These are phyloP conservation scores for Tolypocladium ophioglossoides DNA, from an alignment of 2,329 filamentous ascomycete species.

Conservation along the genomic window DNA sequence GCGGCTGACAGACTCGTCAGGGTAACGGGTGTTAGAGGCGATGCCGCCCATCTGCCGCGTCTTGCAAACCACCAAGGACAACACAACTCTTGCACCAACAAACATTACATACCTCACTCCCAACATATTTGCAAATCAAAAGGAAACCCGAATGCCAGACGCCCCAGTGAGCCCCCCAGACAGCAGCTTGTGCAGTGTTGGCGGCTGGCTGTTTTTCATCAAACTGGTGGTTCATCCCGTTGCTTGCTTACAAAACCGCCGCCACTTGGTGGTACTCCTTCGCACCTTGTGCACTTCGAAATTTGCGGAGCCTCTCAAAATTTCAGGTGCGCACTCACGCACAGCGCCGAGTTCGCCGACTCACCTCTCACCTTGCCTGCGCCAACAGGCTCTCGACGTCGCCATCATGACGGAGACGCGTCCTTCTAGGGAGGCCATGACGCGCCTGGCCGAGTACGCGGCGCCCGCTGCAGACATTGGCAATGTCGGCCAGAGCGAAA, in stretches of 20 bases:
- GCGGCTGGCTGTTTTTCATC: background rate
- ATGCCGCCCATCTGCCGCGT: too few relatives aligned
- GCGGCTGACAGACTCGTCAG: too few relatives aligned
- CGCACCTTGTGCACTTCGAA: background rate
- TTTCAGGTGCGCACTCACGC: background rate
- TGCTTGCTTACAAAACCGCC: background rate
- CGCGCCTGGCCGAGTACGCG: slow-evolving; percentile 14
- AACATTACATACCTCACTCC: too few relatives aligned
- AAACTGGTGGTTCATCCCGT: background rate
- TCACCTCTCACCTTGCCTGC: background rate
- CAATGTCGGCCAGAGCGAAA: slow-evolving; percentile 23
- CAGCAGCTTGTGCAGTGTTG: too few relatives aligned
- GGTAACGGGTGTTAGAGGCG: too few relatives aligned
- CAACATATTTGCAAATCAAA: too few relatives aligned
- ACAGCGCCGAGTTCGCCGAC: background rate
- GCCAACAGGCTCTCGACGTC: background rate
- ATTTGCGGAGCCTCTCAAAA: background rate
- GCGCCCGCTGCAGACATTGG: slow-evolving; percentile 7
- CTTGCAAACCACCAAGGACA: too few relatives aligned
- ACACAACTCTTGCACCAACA: too few relatives aligned
- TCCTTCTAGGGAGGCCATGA: slow-evolving; percentile 10
- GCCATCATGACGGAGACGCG: background rate
- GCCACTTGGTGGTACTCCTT: background rate
- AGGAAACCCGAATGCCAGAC: too few relatives aligned
- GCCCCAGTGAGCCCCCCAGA: too few relatives aligned